Evolutionary conservation across 805 yeast species (phyloP).

Genomic region (Myxozyma lipomycoides): DNA sequence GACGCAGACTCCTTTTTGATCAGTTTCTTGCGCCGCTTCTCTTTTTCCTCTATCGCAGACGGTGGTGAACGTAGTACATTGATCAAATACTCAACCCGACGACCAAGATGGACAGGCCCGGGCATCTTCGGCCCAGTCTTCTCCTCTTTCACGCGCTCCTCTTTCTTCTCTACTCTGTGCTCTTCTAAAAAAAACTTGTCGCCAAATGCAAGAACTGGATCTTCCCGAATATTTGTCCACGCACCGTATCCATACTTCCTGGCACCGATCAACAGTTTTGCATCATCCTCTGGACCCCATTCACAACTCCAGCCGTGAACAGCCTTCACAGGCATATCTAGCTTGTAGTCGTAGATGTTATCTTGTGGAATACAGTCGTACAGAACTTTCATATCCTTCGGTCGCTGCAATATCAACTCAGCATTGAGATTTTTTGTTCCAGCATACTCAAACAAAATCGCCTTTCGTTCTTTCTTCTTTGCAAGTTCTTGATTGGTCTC

Average conservation of each 20-base stretch:
- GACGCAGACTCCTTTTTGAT: conserved; percentile 21
- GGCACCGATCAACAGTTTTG: conserved; percentile 80
- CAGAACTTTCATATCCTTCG: conserved; percentile 72
- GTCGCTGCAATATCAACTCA: conserved; percentile 76
- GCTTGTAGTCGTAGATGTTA: conserved; percentile 53
- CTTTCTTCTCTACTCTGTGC: conserved; percentile 38
- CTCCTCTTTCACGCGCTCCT: conserved; percentile 35
- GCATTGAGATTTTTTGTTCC: conserved; percentile 90
- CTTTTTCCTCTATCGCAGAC: conserved; percentile 20
- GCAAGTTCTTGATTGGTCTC: conserved; percentile 43
- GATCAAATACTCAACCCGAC: conserved; percentile 86
- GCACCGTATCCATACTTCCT: conserved; percentile 93
- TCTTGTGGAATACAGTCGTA: conserved; percentile 50
- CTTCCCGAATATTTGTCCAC: conserved; percentile 92
- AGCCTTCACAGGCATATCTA: conserved; percentile 63
- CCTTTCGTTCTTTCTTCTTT: conserved; percentile 80
- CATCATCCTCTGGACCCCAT: conserved; percentile 82
- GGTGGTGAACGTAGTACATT: conserved; percentile 61
- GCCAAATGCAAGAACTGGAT: conserved; percentile 81
- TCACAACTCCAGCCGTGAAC: conserved; percentile 89
- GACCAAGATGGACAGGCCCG: conserved; percentile 83
- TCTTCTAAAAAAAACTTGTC: conserved; percentile 75
- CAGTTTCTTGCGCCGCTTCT: conserved; percentile 28
- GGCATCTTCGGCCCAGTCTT: conserved; percentile 66
- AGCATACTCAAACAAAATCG: conserved; percentile 80